phyloP scores from a whole-genome alignment of 257 asterid genomes.

The Leptodermis oblonga region DNA sequence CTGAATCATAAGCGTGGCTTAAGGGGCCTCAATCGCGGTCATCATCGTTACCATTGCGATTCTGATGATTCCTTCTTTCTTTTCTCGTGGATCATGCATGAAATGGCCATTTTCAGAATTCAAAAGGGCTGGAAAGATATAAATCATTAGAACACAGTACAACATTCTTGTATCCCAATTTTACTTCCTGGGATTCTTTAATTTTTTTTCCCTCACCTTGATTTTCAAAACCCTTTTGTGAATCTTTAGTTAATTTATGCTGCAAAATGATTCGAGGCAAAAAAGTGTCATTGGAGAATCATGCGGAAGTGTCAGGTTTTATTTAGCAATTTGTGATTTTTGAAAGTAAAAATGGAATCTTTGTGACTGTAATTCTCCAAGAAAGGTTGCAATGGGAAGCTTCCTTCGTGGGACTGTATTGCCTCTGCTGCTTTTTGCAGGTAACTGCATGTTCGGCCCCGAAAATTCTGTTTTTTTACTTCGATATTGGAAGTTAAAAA shows the following conservation, averaged over 20 bases:
- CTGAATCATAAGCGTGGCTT: conserved; percentile 1
- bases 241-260: neutral
- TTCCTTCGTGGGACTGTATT: conserved; percentile 10
- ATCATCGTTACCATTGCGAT: neutral
- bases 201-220: neutral
- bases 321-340: neutral
- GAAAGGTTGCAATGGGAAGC: conserved; percentile 14
- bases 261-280: neutral
- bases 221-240: neutral
- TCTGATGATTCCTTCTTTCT: neutral
- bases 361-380: conserved; percentile 1
- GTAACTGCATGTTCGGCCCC: conserved; percentile 5
- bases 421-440: conserved; percentile 22
- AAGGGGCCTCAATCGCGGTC: conserved; percentile 7
- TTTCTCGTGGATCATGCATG: neutral
- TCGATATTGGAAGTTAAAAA: neutral
- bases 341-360: neutral
- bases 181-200: neutral
- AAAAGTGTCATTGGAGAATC: neutral
- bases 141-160: neutral
- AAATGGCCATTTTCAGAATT: neutral
- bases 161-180: neutral
- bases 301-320: neutral
- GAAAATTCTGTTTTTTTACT: neutral
- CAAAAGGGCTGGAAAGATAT: neutral